Evolutionary conservation across 441 rosid genomes (phyloP).

Genomic region (Bruguiera hainesii): DNA sequence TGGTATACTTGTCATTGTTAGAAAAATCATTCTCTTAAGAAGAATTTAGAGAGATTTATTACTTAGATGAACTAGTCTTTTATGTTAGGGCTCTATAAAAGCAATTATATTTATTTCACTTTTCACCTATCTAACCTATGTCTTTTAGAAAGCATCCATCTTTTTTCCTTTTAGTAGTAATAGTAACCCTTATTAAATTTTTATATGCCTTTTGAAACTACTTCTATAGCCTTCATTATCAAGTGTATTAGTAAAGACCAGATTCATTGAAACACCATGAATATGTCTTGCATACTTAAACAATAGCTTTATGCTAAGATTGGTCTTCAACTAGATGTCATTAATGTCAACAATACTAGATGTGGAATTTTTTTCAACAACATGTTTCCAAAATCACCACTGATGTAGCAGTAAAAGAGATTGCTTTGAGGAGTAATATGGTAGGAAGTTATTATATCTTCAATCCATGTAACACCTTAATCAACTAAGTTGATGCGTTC

Average conservation of each 20-base stretch:
- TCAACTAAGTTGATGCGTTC: not conserved
- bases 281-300: conserved; percentile 5
- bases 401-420: not conserved
- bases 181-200: not conserved
- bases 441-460: not conserved
- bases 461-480: not conserved
- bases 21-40: not conserved
- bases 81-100: not conserved
- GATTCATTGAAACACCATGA: not conserved
- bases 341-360: not conserved
- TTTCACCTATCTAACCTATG: not conserved
- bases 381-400: not conserved
- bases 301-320: not conserved
- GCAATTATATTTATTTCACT: not conserved
- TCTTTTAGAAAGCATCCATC: not conserved
- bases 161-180: not conserved
- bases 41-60: not conserved
- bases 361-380: not conserved
- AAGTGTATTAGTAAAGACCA: not conserved
- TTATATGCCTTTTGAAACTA: not conserved
- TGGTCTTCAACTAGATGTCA: not conserved
- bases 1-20: not conserved
- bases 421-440: not conserved
- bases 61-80: not conserved
- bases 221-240: not conserved